Evolutionary conservation across 202 grass and related monocot genomes (phyloP).

Genomic region (Brachypodium distachyon): DNA sequence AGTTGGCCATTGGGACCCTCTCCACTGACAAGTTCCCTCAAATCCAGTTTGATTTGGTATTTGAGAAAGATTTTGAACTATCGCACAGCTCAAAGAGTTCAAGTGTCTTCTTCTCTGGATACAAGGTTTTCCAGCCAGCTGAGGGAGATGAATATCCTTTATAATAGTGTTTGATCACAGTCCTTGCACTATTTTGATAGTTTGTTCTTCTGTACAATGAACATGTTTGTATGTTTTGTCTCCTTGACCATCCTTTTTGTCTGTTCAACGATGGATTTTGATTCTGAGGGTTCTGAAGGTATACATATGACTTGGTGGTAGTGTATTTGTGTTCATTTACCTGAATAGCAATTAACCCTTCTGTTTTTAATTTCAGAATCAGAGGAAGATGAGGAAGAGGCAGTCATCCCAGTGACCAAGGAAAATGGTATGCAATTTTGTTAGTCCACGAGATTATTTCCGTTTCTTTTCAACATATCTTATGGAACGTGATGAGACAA

Average conservation of each 20-base stretch:
- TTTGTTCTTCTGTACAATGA: neutral
- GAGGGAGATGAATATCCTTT: slow-evolving; percentile 49
- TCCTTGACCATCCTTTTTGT: slow-evolving; percentile 28
- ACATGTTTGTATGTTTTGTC: neutral
- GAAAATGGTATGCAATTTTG: slow-evolving; percentile 40
- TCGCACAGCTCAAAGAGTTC: slow-evolving; percentile 71
- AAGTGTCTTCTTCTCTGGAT: slow-evolving; percentile 67
- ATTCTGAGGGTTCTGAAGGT: slow-evolving; percentile 31
- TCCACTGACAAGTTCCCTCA: slow-evolving; percentile 46
- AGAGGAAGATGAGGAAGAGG: slow-evolving; percentile 35
- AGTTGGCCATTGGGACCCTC: slow-evolving; percentile 64
- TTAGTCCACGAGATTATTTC: too few species aligned
- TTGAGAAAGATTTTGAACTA: slow-evolving; percentile 79
- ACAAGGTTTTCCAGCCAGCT: slow-evolving; percentile 40
- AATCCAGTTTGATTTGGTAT: slow-evolving; percentile 62
- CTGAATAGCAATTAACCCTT: neutral
- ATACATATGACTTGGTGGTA: too few species aligned
- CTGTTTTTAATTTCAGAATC: slow-evolving; percentile 13
- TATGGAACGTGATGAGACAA: neutral
- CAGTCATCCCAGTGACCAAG: slow-evolving; percentile 6
- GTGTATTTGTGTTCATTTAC: neutral
- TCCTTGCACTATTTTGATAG: neutral
- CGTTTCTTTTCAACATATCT: neutral
- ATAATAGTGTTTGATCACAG: neutral
- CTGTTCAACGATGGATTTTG: slow-evolving; percentile 30